phyloP scores from a whole-genome alignment of 345 rosid species.

The Geranium rotundifolium region DNA sequence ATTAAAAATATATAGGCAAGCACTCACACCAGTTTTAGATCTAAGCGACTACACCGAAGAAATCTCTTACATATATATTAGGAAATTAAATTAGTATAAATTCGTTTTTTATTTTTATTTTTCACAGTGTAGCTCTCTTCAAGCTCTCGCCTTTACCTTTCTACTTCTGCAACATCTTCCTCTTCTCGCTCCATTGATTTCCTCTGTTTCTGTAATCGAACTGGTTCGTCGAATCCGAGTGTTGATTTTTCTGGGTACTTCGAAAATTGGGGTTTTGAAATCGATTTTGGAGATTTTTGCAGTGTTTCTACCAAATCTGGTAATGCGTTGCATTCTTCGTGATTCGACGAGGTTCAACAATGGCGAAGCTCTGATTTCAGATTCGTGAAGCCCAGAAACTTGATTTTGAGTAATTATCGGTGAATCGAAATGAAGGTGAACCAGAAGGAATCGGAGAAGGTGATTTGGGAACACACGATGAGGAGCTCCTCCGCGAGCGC shows the following conservation, averaged over 20 bases:
- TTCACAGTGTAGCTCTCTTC: not conserved
- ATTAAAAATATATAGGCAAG: no score
- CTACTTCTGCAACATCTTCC: not conserved
- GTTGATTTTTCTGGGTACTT: not conserved
- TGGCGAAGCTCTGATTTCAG: not conserved
- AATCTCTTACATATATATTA: no score
- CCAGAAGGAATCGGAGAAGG: conserved; percentile 51
- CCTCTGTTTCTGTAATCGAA: not conserved
- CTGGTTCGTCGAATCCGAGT: not conserved
- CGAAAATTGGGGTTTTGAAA: not conserved
- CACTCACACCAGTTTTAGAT: no score
- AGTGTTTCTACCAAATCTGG: no score
- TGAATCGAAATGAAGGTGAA: conserved; percentile 17
- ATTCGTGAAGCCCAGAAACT: not conserved
- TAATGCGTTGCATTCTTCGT: no score
- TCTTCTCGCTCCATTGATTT: not conserved
- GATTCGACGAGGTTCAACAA: no score
- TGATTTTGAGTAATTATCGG: no score
- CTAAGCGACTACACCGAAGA: no score
- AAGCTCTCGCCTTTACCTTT: conserved; percentile 9
- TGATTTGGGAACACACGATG: conserved; percentile 45
- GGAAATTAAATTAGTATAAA: not conserved
- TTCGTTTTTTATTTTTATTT: not conserved
- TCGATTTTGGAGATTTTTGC: not conserved
- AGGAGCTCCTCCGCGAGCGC: conserved; percentile 26